Conservation (phyloP, 805 yeast species). For the Metschnikowia lachancei region DNA sequence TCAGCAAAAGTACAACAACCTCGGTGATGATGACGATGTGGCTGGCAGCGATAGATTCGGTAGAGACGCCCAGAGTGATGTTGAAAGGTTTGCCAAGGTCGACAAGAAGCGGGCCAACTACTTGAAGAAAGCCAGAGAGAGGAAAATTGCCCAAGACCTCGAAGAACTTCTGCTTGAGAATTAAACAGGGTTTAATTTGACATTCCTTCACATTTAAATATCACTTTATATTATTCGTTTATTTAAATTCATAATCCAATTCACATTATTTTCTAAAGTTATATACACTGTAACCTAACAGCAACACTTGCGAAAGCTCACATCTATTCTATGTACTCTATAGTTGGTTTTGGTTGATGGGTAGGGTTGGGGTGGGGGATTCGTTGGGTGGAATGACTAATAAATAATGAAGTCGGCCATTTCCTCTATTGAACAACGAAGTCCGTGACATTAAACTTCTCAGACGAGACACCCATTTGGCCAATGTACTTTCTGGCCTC, state of each 20-base stretch:
- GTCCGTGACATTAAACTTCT: conserved; percentile 22
- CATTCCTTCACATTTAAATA: neutral
- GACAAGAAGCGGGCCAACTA: conserved; percentile 37
- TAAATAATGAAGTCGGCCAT: conserved; percentile 7
- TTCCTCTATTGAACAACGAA: conserved; percentile 18
- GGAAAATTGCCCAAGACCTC: conserved; percentile 34
- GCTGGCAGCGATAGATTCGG: conserved; percentile 11
- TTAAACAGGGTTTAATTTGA: neutral
- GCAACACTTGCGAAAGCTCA: neutral
- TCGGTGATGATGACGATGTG: conserved; percentile 8
- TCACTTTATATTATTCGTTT: too few species aligned
- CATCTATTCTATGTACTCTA: conserved; percentile 11
- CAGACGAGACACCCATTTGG: conserved; percentile 52
- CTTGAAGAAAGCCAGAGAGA: conserved; percentile 37
- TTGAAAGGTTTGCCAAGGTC: conserved; percentile 16
- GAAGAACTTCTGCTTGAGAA: conserved; percentile 25
- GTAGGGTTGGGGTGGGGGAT: neutral
- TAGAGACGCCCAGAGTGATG: conserved; percentile 16
- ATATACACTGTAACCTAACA: too few species aligned
- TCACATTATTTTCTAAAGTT: too few species aligned
- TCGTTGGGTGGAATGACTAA: conserved; percentile 1
- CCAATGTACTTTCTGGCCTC: conserved; percentile 59
- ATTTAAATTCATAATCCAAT: too few species aligned
- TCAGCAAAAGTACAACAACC: conserved; percentile 17
- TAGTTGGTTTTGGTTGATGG: neutral